Conservation (phyloP, 176 grass and related monocot genomes). For the Cenchrus purpureus region DNA sequence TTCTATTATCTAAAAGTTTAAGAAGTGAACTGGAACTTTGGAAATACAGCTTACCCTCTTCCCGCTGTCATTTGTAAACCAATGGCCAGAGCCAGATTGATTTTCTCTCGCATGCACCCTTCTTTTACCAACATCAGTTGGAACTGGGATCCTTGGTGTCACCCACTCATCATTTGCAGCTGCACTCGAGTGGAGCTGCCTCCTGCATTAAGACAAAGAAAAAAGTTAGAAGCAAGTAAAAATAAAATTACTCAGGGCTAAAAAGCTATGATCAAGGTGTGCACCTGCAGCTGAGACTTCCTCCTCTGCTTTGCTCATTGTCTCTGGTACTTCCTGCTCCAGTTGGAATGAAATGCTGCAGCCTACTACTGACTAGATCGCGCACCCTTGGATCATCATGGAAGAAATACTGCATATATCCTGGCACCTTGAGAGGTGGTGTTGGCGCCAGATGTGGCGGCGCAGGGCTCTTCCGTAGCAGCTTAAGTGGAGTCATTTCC, state of each 20-base stretch:
- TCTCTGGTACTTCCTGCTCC: slow-evolving; percentile 45
- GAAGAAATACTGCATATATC: slow-evolving; percentile 66
- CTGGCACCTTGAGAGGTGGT: slow-evolving; percentile 16
- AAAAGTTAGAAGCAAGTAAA: slow-evolving; percentile 14
- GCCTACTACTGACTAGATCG: slow-evolving; percentile 54
- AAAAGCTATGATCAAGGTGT: not conserved
- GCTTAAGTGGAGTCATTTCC: too few species aligned
- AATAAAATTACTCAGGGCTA: slow-evolving; percentile 14
- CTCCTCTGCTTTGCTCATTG: slow-evolving; percentile 41
- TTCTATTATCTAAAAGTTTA: not conserved
- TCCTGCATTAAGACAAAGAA: slow-evolving; percentile 39
- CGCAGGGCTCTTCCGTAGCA: too few species aligned
- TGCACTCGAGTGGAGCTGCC: slow-evolving; percentile 35
- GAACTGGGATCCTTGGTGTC: slow-evolving; percentile 40
- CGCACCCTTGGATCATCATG: slow-evolving; percentile 71
- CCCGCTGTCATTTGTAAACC: slow-evolving; percentile 74
- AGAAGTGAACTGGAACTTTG: slow-evolving; percentile 4
- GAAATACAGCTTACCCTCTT: slow-evolving; percentile 58
- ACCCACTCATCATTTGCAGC: slow-evolving; percentile 44
- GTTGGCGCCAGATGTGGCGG: too few species aligned
- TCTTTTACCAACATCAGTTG: slow-evolving; percentile 72
- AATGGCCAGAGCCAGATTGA: slow-evolving; percentile 84
- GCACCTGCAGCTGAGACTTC: slow-evolving; percentile 55
- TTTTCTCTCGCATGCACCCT: slow-evolving; percentile 58
- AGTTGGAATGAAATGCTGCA: slow-evolving; percentile 64